phyloP scores from a whole-genome alignment of 306 rosid genomes.

The Castanea crenata region DNA sequence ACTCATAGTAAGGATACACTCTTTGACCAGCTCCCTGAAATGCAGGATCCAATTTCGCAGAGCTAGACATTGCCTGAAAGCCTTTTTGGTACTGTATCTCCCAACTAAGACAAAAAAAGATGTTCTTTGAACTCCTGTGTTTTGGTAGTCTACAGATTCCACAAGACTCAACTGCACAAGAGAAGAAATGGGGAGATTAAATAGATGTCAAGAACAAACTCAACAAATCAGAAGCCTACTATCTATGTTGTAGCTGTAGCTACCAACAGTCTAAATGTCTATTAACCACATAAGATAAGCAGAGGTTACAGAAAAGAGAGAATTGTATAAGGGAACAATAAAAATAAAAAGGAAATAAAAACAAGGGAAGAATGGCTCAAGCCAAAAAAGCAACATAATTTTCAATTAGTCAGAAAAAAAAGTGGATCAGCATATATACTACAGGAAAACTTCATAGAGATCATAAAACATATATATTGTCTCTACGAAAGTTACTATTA shows the following conservation, averaged over 20 bases:
- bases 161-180: slow-evolving; percentile 38
- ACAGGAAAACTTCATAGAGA: background rate
- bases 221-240: slow-evolving; percentile 17
- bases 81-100: slow-evolving; percentile 31
- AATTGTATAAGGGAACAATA: background rate
- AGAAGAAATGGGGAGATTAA: slow-evolving; percentile 6
- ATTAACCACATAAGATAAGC: background rate
- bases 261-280: background rate
- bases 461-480: background rate
- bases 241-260: slow-evolving; percentile 8
- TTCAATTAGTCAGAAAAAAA: background rate
- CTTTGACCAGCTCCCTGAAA: slow-evolving; percentile 97
- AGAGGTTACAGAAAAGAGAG: background rate
- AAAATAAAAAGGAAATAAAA: background rate
- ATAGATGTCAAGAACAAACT: slow-evolving; percentile 21
- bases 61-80: slow-evolving; percentile 72
- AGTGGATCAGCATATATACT: background rate
- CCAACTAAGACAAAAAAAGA: slow-evolving; percentile 27
- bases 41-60: slow-evolving; percentile 94
- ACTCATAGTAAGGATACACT: slow-evolving; percentile 72
- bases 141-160: slow-evolving; percentile 29
- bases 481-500: background rate
- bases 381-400: background rate
- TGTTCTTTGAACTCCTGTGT: slow-evolving; percentile 10
- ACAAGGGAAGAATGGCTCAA: background rate